Conservation (phyloP, 106 monocot species). For the Hemerocallis citrina region DNA sequence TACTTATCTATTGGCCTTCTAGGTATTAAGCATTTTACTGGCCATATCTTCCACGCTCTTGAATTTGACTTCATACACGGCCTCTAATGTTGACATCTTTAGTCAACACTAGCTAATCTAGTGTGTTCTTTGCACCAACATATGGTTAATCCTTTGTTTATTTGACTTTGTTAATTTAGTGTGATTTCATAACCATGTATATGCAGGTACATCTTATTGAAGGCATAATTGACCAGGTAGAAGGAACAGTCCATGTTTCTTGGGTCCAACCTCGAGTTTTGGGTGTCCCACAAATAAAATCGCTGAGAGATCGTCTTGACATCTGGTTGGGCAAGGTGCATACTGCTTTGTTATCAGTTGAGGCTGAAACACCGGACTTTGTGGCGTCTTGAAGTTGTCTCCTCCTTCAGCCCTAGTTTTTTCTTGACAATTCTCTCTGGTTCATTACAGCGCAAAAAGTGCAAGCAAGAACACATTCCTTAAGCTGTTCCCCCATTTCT, state of each 20-base stretch:
- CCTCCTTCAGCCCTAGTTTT: not conserved
- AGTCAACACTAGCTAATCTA: too few relatives aligned
- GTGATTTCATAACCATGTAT: too few relatives aligned
- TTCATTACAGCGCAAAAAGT: not conserved
- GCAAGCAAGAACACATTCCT: too few relatives aligned
- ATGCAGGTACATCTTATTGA: slow-evolving; percentile 92
- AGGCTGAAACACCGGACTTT: slow-evolving; percentile 86
- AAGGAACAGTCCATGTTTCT: slow-evolving; percentile 68
- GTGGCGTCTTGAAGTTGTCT: slow-evolving; percentile 28
- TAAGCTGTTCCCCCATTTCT: not conserved
- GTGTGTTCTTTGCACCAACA: too few relatives aligned
- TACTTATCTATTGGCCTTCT: too few relatives aligned
- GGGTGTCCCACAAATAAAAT: slow-evolving; percentile 70
- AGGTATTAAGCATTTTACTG: too few relatives aligned
- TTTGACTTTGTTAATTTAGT: too few relatives aligned
- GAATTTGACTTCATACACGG: too few relatives aligned
- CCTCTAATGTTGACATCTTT: too few relatives aligned
- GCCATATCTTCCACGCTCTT: too few relatives aligned
- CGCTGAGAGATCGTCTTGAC: slow-evolving; percentile 63
- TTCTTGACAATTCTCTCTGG: not conserved
- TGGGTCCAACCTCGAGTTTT: slow-evolving; percentile 91
- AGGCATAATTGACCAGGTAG: slow-evolving; percentile 89
- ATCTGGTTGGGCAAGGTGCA: slow-evolving; percentile 68
- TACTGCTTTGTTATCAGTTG: slow-evolving; percentile 61
- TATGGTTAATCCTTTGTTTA: too few relatives aligned